Percentiles rank a stretch among this genome's conserved stretches.
These are phyloP conservation scores for Schizopora paradoxa DNA, from an alignment of 1,284 basidiomycete species.

Conservation along the genomic window DNA sequence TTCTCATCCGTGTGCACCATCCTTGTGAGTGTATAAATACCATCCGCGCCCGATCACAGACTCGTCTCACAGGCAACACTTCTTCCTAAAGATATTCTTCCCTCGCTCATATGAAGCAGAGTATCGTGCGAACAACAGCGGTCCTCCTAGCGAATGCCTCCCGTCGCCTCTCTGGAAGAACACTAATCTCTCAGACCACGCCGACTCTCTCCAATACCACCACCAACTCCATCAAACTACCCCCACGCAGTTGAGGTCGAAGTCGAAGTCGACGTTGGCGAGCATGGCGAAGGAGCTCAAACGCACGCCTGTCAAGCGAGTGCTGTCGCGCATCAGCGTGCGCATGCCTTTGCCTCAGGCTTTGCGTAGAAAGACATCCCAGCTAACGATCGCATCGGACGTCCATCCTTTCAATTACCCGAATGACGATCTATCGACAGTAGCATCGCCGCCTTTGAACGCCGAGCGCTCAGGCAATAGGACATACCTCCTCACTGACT, in stretches of 20 bases:
- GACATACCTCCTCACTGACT: constrained; percentile 15
- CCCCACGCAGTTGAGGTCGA: background rate
- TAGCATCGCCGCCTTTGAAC: background rate
- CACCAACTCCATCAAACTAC: background rate
- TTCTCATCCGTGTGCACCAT: constrained; percentile 71
- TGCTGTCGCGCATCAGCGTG: constrained; percentile 2
- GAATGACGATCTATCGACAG: too few species aligned
- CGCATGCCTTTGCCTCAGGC: constrained; percentile 2
- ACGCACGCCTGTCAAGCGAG: background rate
- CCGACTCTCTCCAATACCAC: background rate
- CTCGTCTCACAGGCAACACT: background rate
- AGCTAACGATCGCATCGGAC: too few species aligned
- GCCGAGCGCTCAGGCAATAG: background rate
- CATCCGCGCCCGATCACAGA: background rate
- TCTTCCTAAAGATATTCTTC: constrained; percentile 59
- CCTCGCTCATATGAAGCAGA: constrained; percentile 65
- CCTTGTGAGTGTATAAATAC: constrained; percentile 42
- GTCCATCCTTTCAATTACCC: too few species aligned
- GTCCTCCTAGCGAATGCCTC: constrained; percentile 2
- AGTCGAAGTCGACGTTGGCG: background rate
- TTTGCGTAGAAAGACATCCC: background rate
- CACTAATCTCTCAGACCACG: background rate
- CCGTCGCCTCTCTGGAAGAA: constrained; percentile 2
- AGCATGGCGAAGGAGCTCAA: background rate
- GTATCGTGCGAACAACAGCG: constrained; percentile 44